Base-by-base conservation (phyloP, 805 yeast genomes). In the Saccharomyces cerevisiae region DNA sequence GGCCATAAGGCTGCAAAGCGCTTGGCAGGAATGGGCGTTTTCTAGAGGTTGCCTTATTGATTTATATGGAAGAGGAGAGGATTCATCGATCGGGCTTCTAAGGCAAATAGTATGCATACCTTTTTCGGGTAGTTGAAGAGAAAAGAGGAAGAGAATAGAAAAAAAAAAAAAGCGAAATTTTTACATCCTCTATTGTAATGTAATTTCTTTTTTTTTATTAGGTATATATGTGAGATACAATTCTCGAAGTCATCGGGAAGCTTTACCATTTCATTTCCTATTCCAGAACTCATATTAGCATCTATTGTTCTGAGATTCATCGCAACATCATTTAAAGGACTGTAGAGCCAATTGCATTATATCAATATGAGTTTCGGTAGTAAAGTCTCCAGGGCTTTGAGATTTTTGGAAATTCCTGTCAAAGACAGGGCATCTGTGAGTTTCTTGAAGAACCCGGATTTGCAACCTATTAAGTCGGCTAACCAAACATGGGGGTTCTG, bases 401-500 rank as follows among this genome's bases (percentile, higher is more conserved):
- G 55, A 46, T 54, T 49, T 41, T 49, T 70, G 17, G 73, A 70
- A 51, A 62, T 70, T 46, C 73, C 74, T 11, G 70, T 61, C 9
- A 59, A 57, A 2, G 60, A 70, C 22, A 59, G 72, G 58, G 63
- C 62, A 6, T 58, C 73, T 1, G 51, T 66, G 41, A 64, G 66
- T 50, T 64, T 66, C 31, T 52, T 70, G 36, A 65, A 68, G 56
- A 70, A 70, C 53, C 73, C 71, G 2, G 74, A 70, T 61, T 55
- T 70, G 43, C 57, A 63, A 49, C 67, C 68, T n/a, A 64, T 70
- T 30, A 60, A 60, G 13, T 50, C 43, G 11, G 51, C 53, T 9
- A 60, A 68, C 17, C 70, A 73, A 57, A 68, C 69, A 10, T 73
- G 76, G 76, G 75, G 75, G 36, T 69, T 72, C 47, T 71, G 69